These are phyloP conservation scores for Microbotryum intermedium DNA, from an alignment of 1,284 basidiomycete genomes.

Conservation along the genomic window DNA sequence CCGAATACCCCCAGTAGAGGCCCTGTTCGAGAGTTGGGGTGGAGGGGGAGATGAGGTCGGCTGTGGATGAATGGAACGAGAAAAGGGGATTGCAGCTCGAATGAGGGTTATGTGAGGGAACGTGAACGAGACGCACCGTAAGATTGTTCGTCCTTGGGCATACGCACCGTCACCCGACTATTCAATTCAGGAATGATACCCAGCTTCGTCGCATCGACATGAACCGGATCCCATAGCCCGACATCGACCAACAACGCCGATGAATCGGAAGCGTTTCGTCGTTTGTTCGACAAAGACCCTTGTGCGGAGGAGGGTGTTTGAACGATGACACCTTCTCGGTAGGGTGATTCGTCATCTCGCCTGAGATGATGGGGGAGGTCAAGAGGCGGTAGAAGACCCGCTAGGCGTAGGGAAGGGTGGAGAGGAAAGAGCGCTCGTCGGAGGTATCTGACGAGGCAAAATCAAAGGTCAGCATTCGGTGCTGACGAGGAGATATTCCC, in stretches of 20 bases:
- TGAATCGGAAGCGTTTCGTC: neutral
- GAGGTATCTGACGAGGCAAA: conserved; percentile 28
- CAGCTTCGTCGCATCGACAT: conserved; percentile 10
- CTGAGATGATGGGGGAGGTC: conserved; percentile 39
- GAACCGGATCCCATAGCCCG: conserved; percentile 35
- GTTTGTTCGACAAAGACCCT: neutral
- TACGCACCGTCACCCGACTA: conserved; percentile 33
- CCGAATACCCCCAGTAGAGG: conserved; percentile 38
- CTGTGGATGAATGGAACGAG: conserved; percentile 5
- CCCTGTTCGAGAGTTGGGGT: conserved; percentile 32
- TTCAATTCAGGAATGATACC: conserved; percentile 14
- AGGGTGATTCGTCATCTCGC: conserved; percentile 34
- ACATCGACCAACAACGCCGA: conserved; percentile 33
- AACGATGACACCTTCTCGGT: conserved; percentile 35
- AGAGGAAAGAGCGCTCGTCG: conserved; percentile 37
- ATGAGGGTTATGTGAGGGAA: no score
- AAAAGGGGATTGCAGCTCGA: no score
- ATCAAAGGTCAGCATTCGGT: neutral
- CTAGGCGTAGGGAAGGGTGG: conserved; percentile 37
- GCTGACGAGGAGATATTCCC: no score
- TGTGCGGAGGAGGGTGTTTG: conserved; percentile 4
- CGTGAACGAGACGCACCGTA: no score
- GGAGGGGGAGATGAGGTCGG: conserved; percentile 33
- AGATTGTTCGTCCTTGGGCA: no score
- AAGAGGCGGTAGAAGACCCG: conserved; percentile 37